Conservation (phyloP, 345 rosid species). For the Citrus cavaleriei region DNA sequence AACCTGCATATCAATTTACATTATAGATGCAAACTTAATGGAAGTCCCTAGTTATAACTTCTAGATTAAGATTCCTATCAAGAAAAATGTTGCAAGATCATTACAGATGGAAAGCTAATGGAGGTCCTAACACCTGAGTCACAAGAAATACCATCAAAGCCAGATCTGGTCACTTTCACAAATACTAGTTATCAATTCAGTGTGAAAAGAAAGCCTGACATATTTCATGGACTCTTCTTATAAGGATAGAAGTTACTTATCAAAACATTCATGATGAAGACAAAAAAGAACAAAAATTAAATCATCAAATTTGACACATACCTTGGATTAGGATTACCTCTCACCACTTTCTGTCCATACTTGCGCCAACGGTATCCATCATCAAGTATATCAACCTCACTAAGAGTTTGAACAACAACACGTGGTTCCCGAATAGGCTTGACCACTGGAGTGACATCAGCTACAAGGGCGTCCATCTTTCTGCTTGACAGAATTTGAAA, state of each 20-base stretch:
- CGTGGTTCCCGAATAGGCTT: constrained; percentile 98
- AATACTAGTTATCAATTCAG: background rate
- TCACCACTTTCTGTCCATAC: constrained; percentile 98
- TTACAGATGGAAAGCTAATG: too few relatives aligned
- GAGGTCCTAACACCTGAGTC: background rate
- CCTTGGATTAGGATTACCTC: constrained; percentile 99
- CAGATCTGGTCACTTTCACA: background rate
- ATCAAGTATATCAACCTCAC: constrained; percentile 96
- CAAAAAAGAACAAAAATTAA: background rate
- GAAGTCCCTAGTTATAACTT: background rate
- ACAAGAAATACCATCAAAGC: background rate
- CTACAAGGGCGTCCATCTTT: constrained; percentile 65
- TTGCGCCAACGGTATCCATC: constrained; percentile 99
- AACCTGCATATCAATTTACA: background rate
- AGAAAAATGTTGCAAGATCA: background rate
- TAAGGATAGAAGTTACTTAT: background rate
- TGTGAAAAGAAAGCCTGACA: background rate
- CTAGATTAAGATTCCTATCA: background rate
- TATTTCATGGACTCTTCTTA: background rate
- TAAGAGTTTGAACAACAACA: constrained; percentile 93
- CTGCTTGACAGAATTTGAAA: constrained; percentile 38
- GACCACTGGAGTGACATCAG: constrained; percentile 83
- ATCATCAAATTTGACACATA: constrained; percentile 24
- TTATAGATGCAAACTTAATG: background rate
- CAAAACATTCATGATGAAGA: constrained; percentile 1